These are phyloP conservation scores for Glonium stellatum DNA, from an alignment of 495 filamentous ascomycete species.

Conservation along the genomic window DNA sequence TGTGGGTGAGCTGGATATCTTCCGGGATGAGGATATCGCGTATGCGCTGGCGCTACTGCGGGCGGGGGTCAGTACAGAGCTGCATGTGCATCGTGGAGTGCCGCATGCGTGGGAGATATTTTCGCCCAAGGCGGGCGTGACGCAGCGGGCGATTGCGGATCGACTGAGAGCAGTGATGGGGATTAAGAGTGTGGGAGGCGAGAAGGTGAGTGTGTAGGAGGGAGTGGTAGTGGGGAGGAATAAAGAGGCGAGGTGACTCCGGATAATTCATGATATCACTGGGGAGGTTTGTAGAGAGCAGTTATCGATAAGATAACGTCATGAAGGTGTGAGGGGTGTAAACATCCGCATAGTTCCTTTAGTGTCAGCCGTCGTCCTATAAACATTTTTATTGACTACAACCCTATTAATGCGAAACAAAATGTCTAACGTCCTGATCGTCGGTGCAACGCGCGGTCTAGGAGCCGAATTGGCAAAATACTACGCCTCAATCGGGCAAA, in stretches of 20 bases:
- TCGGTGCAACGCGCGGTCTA: slow-evolving; percentile 62
- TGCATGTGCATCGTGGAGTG: slow-evolving; percentile 46
- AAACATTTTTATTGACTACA: not conserved
- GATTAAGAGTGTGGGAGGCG: not conserved
- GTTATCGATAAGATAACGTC: not conserved
- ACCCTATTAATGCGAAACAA: not conserved
- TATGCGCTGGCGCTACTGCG: slow-evolving; percentile 38
- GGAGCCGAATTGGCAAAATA: slow-evolving; percentile 55
- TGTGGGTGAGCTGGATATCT: slow-evolving; percentile 28
- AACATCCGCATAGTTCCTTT: not conserved
- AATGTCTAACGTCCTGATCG: slow-evolving; percentile 46
- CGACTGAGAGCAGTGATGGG: not conserved
- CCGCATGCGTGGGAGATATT: slow-evolving; percentile 43
- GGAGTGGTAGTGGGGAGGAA: not conserved
- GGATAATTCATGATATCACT: no score
- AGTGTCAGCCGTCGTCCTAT: not conserved
- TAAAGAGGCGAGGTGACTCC: not conserved
- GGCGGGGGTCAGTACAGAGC: slow-evolving; percentile 40
- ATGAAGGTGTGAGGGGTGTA: not conserved
- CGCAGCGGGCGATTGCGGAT: not conserved
- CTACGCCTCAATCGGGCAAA: slow-evolving; percentile 47
- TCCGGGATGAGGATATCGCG: slow-evolving; percentile 40
- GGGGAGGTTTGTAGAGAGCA: no score
- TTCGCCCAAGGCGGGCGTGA: not conserved
- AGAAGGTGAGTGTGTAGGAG: not conserved